A percentile compares a stretch with the other conserved stretches of the same genome.
phyloP scores from a whole-genome alignment of 176 grass and related monocot genomes.

The Juncus effusus region DNA sequence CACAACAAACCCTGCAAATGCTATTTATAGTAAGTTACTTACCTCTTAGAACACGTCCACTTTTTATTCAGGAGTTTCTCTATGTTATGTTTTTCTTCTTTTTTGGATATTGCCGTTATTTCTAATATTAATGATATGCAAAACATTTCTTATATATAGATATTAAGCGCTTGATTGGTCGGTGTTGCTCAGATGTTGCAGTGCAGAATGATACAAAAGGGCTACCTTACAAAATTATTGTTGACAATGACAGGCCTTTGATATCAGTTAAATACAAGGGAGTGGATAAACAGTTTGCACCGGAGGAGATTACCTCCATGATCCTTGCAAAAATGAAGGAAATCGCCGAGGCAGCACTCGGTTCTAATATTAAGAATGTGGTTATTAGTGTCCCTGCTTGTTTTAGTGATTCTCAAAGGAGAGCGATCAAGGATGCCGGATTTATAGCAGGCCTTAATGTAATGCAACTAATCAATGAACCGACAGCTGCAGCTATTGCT shows the following conservation, averaged over 20 bases:
- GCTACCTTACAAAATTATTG: neutral
- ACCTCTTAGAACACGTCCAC: too few species aligned
- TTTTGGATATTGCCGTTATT: too few species aligned
- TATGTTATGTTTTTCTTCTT: too few species aligned
- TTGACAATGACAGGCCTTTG: neutral
- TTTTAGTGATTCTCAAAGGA: constrained; percentile 10
- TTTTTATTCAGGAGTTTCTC: too few species aligned
- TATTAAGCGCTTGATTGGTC: constrained; percentile 10
- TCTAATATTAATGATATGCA: neutral
- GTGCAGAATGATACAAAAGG: neutral
- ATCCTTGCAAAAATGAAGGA: constrained; percentile 7
- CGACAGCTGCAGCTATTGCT: neutral
- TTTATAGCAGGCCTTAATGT: neutral
- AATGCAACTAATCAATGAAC: constrained; percentile 6
- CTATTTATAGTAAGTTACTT: too few species aligned
- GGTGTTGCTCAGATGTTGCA: neutral
- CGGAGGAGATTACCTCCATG: constrained; percentile 6
- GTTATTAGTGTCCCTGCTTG: constrained; percentile 14
- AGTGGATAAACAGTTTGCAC: neutral
- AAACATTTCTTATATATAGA: neutral
- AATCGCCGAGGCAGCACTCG: neutral
- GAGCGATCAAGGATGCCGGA: neutral
- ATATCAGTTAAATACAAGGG: constrained; percentile 6
- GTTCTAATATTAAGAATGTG: neutral
- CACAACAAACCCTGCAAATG: too few species aligned